Evolutionary conservation across 116 monocot species (phyloP).

Genomic region (Phalaenopsis hybrid): DNA sequence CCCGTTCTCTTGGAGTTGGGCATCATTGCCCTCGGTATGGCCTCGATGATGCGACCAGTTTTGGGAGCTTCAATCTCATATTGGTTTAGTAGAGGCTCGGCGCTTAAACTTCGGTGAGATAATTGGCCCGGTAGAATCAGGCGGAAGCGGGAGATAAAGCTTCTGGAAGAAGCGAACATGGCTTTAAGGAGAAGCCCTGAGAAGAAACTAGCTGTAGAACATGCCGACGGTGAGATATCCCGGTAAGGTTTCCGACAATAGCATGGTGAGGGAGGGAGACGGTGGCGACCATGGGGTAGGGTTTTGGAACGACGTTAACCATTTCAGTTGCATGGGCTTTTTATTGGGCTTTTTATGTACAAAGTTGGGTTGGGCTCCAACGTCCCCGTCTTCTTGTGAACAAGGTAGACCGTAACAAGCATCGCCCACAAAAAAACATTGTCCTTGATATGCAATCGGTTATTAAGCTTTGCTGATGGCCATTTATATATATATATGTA

Average conservation of each 20-base stretch:
- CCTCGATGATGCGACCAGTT: constrained; percentile 23
- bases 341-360: no score
- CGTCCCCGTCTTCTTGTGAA: no score
- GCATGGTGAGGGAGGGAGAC: no score
- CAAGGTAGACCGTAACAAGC: no score
- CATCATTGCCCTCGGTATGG: constrained; percentile 35
- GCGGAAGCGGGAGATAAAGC: constrained; percentile 39
- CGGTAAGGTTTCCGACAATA: background rate
- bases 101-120: constrained; percentile 27
- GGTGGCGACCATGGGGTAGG: no score
- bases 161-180: constrained; percentile 56
- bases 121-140: background rate
- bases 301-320: no score
- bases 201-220: background rate
- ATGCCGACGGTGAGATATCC: background rate
- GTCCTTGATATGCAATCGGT: no score
- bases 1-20: constrained; percentile 67
- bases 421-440: no score
- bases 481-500: no score
- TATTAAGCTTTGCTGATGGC: no score
- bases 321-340: no score
- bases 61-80: background rate
- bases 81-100: constrained; percentile 17
- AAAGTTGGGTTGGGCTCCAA: no score
- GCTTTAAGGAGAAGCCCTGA: background rate